phyloP scores from a whole-genome alignment of 805 yeast genomes.

The Saccharomycopsis sp. region DNA sequence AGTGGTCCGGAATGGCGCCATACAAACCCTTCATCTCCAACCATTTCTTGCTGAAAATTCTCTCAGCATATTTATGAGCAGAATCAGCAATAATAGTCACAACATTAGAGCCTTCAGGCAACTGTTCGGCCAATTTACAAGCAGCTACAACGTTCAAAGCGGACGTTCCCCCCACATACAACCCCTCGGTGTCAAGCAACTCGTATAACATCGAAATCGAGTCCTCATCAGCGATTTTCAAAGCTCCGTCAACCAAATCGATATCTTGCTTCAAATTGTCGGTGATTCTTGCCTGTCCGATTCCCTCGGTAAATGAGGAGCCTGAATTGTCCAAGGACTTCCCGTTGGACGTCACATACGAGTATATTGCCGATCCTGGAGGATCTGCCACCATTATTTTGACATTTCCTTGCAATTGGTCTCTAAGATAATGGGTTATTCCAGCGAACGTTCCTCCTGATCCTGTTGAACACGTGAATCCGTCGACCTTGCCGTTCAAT shows the following conservation, averaged over 20 bases:
- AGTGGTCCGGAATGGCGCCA: slow-evolving; percentile 59
- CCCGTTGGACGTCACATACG: slow-evolving; percentile 68
- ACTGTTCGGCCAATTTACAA: slow-evolving; percentile 57
- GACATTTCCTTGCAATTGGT: slow-evolving; percentile 52
- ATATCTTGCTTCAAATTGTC: slow-evolving; percentile 71
- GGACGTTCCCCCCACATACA: slow-evolving; percentile 85
- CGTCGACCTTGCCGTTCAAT: slow-evolving; percentile 69
- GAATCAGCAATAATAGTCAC: slow-evolving; percentile 89
- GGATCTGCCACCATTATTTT: slow-evolving; percentile 81
- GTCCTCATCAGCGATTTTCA: slow-evolving; percentile 70
- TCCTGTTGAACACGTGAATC: slow-evolving; percentile 86
- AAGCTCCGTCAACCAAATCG: slow-evolving; percentile 70
- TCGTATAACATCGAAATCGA: slow-evolving; percentile 80
- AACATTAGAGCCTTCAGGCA: slow-evolving; percentile 75
- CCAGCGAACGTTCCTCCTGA: slow-evolving; percentile 95
- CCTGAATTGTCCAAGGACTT: slow-evolving; percentile 66
- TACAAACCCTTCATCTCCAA: slow-evolving; percentile 60
- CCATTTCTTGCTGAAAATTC: slow-evolving; percentile 76
- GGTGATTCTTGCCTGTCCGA: slow-evolving; percentile 93
- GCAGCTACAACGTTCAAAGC: slow-evolving; percentile 92
- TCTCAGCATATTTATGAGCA: slow-evolving; percentile 81
- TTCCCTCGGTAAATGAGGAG: slow-evolving; percentile 89
- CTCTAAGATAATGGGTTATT: slow-evolving; percentile 68
- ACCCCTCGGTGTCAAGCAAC: slow-evolving; percentile 82
- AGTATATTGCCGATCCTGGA: slow-evolving; percentile 82